These are phyloP conservation scores for Melanomma pulvis-pyrius DNA, from an alignment of 495 filamentous ascomycete species.

Conservation along the genomic window DNA sequence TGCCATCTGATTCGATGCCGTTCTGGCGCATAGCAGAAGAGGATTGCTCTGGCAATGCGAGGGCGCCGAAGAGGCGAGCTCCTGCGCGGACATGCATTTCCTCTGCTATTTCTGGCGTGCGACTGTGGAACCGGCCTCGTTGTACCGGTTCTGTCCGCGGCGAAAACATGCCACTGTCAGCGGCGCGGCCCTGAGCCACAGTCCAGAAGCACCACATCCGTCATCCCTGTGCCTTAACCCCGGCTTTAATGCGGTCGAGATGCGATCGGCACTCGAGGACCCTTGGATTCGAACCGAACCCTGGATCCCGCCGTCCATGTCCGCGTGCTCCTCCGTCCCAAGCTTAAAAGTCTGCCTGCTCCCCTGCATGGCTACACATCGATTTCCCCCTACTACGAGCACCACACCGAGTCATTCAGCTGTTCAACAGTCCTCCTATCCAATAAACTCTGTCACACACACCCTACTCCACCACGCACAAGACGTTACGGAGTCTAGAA, in stretches of 20 bases:
- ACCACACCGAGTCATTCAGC: conserved; percentile 9
- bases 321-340: conserved; percentile 25
- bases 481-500: conserved; percentile 9
- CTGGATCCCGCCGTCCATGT: conserved; percentile 11
- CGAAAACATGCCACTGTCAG: conserved; percentile 9
- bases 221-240: conserved; percentile 26
- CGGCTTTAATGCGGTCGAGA: conserved; percentile 18
- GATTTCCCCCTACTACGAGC: neutral
- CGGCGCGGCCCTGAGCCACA: conserved; percentile 12
- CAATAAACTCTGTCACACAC: neutral
- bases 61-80: conserved; percentile 13
- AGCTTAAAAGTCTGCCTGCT: conserved; percentile 19
- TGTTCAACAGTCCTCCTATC: neutral
- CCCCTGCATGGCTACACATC: conserved; percentile 7
- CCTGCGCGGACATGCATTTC: too few species aligned
- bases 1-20: neutral
- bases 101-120: conserved; percentile 7
- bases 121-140: neutral
- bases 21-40: neutral
- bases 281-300: conserved; percentile 7
- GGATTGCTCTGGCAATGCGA: neutral
- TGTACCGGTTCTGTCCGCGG: neutral
- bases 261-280: conserved; percentile 20
- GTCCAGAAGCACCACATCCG: conserved; percentile 18
- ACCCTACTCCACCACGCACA: neutral